A percentile compares a stretch with the other conserved stretches of the same genome.
Evolutionary conservation across 805 yeast genomes (phyloP).

Genomic region (Vanderwaltozyma yarrowii): DNA sequence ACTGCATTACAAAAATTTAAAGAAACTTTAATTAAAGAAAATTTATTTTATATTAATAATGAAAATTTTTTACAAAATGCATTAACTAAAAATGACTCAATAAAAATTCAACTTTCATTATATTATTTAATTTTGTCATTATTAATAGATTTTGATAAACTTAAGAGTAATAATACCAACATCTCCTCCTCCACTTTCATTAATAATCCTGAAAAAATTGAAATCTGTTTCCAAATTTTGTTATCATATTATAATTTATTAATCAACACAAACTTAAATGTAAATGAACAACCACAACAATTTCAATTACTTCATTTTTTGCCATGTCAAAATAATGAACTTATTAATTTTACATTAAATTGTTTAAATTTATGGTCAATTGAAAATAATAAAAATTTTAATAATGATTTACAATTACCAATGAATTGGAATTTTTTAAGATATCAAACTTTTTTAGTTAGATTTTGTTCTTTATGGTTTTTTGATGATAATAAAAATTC

Average conservation of each 20-base stretch:
- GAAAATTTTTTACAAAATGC: slow-evolving; percentile 1
- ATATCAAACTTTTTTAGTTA: slow-evolving; percentile 13
- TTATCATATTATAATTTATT: slow-evolving; percentile 22
- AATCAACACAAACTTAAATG: slow-evolving; percentile 9
- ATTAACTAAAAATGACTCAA: slow-evolving; percentile 12
- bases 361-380: slow-evolving; percentile 16
- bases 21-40: slow-evolving; percentile 9
- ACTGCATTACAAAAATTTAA: slow-evolving; percentile 11
- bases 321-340: slow-evolving; percentile 21
- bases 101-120: slow-evolving; percentile 23
- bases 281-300: slow-evolving; percentile 16
- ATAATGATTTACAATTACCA: neutral
- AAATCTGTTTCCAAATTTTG: slow-evolving; percentile 21
- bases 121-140: slow-evolving; percentile 15
- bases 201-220: slow-evolving; percentile 7
- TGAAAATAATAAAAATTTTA: neutral
- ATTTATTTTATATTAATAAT: slow-evolving; percentile 1
- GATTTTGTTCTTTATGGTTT: slow-evolving; percentile 20
- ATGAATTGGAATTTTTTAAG: slow-evolving; percentile 15
- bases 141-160: neutral
- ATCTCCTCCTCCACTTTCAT: too few relatives aligned
- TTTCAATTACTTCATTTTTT: slow-evolving; percentile 17
- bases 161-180: neutral
- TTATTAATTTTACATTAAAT: slow-evolving; percentile 17
- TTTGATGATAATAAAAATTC: slow-evolving; percentile 13